Conservation (phyloP, 2,329 filamentous ascomycete genomes). For the Ceratocystis albifundus region DNA sequence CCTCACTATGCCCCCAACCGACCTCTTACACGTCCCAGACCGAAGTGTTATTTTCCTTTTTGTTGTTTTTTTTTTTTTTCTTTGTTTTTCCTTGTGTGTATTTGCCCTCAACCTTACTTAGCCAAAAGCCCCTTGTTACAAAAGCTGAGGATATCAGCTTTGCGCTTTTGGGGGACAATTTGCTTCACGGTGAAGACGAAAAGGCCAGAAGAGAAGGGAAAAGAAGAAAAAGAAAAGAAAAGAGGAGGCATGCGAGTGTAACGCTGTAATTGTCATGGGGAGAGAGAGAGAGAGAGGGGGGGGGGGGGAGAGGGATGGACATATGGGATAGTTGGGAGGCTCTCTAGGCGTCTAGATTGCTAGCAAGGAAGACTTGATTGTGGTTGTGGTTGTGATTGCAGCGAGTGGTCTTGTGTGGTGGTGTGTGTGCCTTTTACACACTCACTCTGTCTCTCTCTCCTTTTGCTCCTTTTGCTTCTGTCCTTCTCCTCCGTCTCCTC, state of each 20-base stretch:
- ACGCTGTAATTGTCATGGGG: neutral
- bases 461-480: neutral
- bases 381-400: too few relatives aligned
- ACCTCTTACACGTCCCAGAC: neutral
- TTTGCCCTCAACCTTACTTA: neutral
- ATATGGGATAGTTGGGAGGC: too few relatives aligned
- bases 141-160: neutral
- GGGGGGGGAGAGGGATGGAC: neutral
- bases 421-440: neutral
- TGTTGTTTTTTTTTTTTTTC: too few relatives aligned
- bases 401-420: neutral
- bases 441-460: neutral
- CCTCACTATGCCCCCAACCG: neutral
- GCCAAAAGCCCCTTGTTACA: constrained; percentile 1
- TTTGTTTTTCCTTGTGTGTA: neutral
- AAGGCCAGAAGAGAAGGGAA: neutral
- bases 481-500: too few relatives aligned
- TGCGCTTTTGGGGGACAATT: neutral
- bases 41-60: neutral
- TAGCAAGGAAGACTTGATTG: too few relatives aligned
- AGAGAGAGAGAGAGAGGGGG: neutral
- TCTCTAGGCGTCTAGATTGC: too few relatives aligned
- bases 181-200: neutral
- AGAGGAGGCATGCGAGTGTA: neutral
- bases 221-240: too few relatives aligned